phyloP scores from a whole-genome alignment of 306 rosid species.

The Neltuma alba region DNA sequence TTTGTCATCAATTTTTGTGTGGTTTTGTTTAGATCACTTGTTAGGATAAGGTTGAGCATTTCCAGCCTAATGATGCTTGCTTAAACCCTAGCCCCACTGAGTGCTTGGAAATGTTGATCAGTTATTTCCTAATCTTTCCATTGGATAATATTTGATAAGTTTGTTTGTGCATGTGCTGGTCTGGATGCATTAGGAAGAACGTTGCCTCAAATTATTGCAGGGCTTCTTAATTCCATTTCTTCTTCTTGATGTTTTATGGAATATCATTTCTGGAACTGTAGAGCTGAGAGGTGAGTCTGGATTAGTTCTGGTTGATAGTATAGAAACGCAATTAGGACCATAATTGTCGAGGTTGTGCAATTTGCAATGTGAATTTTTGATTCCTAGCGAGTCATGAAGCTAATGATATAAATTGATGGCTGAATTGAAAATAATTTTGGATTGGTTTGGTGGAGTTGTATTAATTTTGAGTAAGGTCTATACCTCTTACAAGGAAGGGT shows the following conservation, averaged over 20 bases:
- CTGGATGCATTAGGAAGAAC: neutral
- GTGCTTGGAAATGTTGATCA: neutral
- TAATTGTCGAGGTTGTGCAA: neutral
- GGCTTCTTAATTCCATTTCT: neutral
- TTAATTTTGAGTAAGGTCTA: neutral
- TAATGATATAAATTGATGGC: neutral
- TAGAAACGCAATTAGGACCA: neutral
- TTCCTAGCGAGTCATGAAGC: neutral
- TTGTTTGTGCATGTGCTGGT: neutral
- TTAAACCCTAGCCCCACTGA: constrained; percentile 10
- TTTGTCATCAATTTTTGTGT: neutral
- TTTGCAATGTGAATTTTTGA: neutral
- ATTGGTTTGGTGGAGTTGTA: too few relatives aligned
- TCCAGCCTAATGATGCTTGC: neutral
- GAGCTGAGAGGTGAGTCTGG: neutral
- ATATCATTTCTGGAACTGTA: neutral
- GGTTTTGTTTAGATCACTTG: neutral
- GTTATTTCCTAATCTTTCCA: neutral
- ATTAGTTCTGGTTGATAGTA: neutral
- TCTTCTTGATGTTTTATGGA: neutral
- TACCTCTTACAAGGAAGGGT: neutral
- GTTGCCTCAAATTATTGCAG: neutral
- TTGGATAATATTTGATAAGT: neutral
- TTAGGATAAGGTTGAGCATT: constrained; percentile 7
- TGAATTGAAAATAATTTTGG: neutral